Evolutionary conservation across 495 filamentous ascomycete genomes (phyloP).

Genomic region (Xylaria nigripes): DNA sequence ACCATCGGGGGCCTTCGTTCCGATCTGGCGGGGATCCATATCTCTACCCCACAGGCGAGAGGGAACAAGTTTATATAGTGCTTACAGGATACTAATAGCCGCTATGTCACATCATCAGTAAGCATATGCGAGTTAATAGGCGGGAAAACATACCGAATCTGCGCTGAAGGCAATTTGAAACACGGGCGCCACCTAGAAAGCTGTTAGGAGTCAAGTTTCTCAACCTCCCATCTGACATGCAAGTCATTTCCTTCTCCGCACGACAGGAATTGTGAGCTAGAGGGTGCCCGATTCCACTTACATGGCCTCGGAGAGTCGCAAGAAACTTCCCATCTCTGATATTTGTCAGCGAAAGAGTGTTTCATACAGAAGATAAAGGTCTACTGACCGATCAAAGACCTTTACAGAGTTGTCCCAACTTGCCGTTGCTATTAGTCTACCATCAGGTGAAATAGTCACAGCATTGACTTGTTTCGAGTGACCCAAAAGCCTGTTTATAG

Average conservation of each 20-base stretch:
- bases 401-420: slow-evolving; percentile 92
- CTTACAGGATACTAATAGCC: slow-evolving; percentile 12
- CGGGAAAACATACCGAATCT: slow-evolving; percentile 48
- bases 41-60: not conserved
- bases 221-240: not conserved
- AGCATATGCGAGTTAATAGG: not conserved
- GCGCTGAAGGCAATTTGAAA: slow-evolving; percentile 87
- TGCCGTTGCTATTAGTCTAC: slow-evolving; percentile 73
- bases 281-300: slow-evolving; percentile 11
- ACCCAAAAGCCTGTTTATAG: slow-evolving; percentile 76
- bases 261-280: not conserved
- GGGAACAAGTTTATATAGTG: not conserved
- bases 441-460: slow-evolving; percentile 87
- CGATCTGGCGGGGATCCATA: too few species aligned
- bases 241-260: not conserved
- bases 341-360: slow-evolving; percentile 7
- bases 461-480: slow-evolving; percentile 97
- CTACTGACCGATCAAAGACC: slow-evolving; percentile 64
- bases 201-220: slow-evolving; percentile 9
- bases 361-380: not conserved
- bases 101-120: slow-evolving; percentile 2
- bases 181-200: slow-evolving; percentile 59
- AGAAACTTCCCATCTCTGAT: slow-evolving; percentile 64
- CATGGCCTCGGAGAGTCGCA: slow-evolving; percentile 80
- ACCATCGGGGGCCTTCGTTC: too few species aligned